Evolutionary conservation across 148 eudicot genomes (phyloP), one percentile per base, ranked within the genome.

Genomic region (Arctostaphylos glauca): DNA sequence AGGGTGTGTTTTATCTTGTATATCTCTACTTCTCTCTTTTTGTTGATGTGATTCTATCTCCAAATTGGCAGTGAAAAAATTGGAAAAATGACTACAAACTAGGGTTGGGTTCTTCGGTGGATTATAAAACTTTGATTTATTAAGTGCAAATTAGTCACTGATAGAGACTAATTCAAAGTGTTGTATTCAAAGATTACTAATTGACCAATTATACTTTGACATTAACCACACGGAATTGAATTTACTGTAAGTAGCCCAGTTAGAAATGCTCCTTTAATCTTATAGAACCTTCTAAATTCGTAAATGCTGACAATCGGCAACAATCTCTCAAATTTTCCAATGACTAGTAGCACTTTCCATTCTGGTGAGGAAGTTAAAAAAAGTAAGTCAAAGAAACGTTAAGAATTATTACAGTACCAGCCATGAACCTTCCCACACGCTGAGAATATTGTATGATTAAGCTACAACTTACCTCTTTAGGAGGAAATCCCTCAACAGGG

Each of bases 381-480:
- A 54, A 55, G n/a, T 19, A 55, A 16, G 16, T 55, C 43, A 23
- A 76, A 7, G 60, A 52, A 9, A 12, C 15, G 38, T 15, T 9
- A 77, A 54, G 18, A 77, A 54, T 25, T 53, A 77, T 3, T 12
- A 38, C 66, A n/a, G 38, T 10, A 59, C 53, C 14, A 19, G 13
- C 21, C 9, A 13, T 59, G 64, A 12, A 59, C 59, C 38, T 13
- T 58, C 2, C 47, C 41, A 43, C 6, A 14, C 3, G 8, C 52
- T 52, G 14, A 48, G 13, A 76, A 23, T 6, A 74, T 76, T 50
- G 60, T 53, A 78, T 3, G 50, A 52, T 16, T 71, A 80, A 38
- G 56, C 62, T 43, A 66, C 0, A 9, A 88, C 96, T 89, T 89
- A 94, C 98, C 71, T 92, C 93, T 90, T 92, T 94, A 67, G 92